Evolutionary conservation across 2,329 filamentous ascomycete species (phyloP).

Genomic region (Colletotrichum chlorophyti): DNA sequence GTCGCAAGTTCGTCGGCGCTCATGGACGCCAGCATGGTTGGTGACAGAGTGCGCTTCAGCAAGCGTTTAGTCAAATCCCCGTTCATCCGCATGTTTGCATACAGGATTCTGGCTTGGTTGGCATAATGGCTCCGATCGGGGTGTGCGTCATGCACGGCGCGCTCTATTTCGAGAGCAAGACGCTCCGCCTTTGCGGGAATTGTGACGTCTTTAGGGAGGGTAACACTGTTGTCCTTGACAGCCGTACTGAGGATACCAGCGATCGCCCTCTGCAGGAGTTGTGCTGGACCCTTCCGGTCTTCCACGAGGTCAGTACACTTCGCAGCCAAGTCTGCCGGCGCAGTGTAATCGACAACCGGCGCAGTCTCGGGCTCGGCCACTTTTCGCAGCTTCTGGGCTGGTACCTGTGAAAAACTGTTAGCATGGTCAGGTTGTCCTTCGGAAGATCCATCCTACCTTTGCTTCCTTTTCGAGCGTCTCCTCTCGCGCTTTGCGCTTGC

Average conservation of each 20-base stretch:
- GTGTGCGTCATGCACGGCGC: conserved; percentile 67
- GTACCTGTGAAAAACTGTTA: conserved; percentile 40
- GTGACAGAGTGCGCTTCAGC: conserved; percentile 73
- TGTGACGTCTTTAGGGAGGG: conserved; percentile 68
- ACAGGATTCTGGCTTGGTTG: conserved; percentile 75
- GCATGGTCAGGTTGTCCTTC: background rate
- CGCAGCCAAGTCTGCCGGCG: conserved; percentile 58
- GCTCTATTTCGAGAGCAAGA: conserved; percentile 81
- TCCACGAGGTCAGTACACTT: conserved; percentile 64
- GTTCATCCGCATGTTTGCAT: conserved; percentile 91
- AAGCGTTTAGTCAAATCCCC: conserved; percentile 77
- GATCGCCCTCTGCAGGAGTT: conserved; percentile 74
- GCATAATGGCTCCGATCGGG: conserved; percentile 59
- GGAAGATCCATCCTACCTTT: conserved; percentile 49
- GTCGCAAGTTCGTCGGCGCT: conserved; percentile 89
- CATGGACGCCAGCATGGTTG: conserved; percentile 86
- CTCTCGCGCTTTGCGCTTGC: conserved; percentile 65
- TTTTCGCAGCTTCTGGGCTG: conserved; percentile 58
- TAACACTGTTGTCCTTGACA: conserved; percentile 69
- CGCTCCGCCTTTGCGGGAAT: conserved; percentile 70
- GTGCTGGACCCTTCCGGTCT: conserved; percentile 71
- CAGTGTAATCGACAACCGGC: conserved; percentile 49
- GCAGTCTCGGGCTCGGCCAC: conserved; percentile 56
- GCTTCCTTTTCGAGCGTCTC: conserved; percentile 59
- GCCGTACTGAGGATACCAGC: conserved; percentile 69